Evolutionary conservation across 1,139 yeast species (phyloP).

Genomic region (Candida sanyaensis): DNA sequence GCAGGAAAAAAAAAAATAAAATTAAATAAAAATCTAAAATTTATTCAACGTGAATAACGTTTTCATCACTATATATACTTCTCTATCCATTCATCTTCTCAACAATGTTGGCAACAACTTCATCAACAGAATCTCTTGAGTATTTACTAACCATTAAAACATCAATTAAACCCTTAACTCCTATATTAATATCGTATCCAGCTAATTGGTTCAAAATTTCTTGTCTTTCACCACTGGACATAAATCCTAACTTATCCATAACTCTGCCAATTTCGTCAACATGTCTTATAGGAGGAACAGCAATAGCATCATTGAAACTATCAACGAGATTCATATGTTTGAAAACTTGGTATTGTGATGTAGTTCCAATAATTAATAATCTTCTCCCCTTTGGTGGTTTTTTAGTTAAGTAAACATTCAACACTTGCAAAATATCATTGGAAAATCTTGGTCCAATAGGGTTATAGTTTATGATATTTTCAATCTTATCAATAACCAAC

Average conservation of each 20-base stretch:
- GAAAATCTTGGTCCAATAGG: conserved; percentile 98
- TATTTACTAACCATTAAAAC: conserved; percentile 82
- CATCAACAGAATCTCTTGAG: conserved; percentile 63
- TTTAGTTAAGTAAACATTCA: conserved; percentile 78
- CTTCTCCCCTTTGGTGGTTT: conserved; percentile 90
- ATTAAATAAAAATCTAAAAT: background rate
- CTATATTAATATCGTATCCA: conserved; percentile 55
- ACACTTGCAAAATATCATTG: conserved; percentile 79
- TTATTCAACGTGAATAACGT: background rate
- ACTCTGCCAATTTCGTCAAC: conserved; percentile 71
- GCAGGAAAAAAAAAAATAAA: no score
- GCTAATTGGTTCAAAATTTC: conserved; percentile 54
- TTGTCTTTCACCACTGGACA: conserved; percentile 52
- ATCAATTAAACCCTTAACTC: conserved; percentile 80
- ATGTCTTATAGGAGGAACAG: conserved; percentile 71
- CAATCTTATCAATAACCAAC: conserved; percentile 88
- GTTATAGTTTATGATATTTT: conserved; percentile 89
- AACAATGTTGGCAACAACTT: conserved; percentile 52
- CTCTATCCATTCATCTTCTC: conserved; percentile 15
- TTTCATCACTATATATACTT: background rate
- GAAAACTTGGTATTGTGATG: conserved; percentile 78
- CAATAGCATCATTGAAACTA: conserved; percentile 81
- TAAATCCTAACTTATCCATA: conserved; percentile 67
- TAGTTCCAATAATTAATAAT: conserved; percentile 83
- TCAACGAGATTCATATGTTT: conserved; percentile 83